phyloP scores from a whole-genome alignment of 176 grass and related monocot genomes.

The Pharus latifolius region DNA sequence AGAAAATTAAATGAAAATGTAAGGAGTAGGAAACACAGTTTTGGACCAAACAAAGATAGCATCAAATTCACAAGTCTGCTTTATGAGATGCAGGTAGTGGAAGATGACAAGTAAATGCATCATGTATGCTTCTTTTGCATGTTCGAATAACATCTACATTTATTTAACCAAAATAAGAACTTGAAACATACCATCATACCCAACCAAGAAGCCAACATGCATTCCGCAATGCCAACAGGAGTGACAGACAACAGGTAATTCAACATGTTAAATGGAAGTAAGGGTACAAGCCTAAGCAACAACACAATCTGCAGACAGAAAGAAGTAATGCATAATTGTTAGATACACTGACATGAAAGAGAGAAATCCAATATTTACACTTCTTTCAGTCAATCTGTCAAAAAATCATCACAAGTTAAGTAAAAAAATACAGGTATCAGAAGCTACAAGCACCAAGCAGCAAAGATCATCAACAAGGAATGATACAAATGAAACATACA shows the following conservation, averaged over 20 bases:
- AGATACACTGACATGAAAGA: background rate
- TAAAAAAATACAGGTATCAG: background rate
- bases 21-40: too few relatives aligned
- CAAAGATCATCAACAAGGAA: background rate
- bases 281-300: conserved; percentile 85
- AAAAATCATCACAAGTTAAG: too few relatives aligned
- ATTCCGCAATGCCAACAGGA: conserved; percentile 93
- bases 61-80: too few relatives aligned
- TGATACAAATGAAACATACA: background rate
- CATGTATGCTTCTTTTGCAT: too few relatives aligned
- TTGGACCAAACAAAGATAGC: too few relatives aligned
- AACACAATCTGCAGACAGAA: conserved; percentile 66
- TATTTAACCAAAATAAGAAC: conserved; percentile 4
- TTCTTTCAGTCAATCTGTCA: too few relatives aligned
- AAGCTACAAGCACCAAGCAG: background rate
- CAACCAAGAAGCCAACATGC: conserved; percentile 97
- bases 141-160: too few relatives aligned
- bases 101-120: too few relatives aligned
- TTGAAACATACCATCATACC: conserved; percentile 90
- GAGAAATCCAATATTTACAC: background rate
- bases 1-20: too few relatives aligned
- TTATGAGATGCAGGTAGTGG: too few relatives aligned
- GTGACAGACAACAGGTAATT: conserved; percentile 99
- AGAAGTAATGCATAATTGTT: conserved; percentile 11
- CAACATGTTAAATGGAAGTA: conserved; percentile 99